A percentile compares a stretch with the other conserved stretches of the same genome.
phyloP scores from a whole-genome alignment of 2,329 filamentous ascomycete species.

The Botrytis medusae region DNA sequence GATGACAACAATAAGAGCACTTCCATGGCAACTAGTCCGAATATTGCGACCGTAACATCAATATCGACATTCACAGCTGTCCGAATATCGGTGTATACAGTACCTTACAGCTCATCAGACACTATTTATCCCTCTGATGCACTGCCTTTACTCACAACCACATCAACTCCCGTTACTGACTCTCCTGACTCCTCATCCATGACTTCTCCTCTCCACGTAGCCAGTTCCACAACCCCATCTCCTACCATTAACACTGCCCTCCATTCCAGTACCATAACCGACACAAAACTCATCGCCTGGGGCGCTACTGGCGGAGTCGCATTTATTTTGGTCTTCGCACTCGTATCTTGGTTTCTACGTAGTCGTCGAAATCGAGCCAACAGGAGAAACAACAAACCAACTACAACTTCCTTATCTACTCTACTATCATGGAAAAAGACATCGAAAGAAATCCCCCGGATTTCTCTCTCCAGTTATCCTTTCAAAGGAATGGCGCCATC shows the following conservation, averaged over 20 bases:
- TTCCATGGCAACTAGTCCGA: background rate
- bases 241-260: background rate
- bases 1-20: background rate
- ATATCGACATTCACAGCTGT: conserved; percentile 7
- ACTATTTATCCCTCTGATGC: background rate
- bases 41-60: background rate
- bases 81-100: background rate
- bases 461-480: background rate
- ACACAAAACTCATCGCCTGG: background rate
- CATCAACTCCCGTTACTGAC: background rate
- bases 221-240: background rate
- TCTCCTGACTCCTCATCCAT: background rate
- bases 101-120: background rate
- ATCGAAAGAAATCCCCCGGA: background rate
- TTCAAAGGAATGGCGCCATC: background rate
- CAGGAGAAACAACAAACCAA: background rate
- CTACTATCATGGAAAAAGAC: conserved; percentile 5
- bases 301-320: background rate
- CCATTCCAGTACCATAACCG: background rate
- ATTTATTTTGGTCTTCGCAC: background rate
- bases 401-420: background rate
- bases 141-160: background rate
- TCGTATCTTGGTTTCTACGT: background rate
- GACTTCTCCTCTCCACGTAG: too few species aligned
- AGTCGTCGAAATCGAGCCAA: background rate